Evolutionary conservation across 106 monocot species (phyloP).

Genomic region (Dendrobium nobile): DNA sequence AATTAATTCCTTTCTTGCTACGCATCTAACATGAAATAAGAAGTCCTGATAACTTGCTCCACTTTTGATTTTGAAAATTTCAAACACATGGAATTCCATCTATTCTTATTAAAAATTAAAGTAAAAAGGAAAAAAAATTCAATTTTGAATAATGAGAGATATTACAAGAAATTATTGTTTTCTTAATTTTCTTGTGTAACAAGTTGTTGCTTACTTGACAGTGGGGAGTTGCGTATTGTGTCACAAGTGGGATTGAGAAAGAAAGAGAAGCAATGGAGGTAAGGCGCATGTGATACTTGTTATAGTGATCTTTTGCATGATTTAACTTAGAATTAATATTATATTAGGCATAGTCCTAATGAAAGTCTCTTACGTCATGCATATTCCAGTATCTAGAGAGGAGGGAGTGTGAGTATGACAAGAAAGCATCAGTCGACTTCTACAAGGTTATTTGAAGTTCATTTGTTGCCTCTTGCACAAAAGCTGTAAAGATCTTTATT

Average conservation of each 20-base stretch:
- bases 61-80: too few relatives aligned
- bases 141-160: too few relatives aligned
- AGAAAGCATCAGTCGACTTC: constrained; percentile 54
- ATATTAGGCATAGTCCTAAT: neutral
- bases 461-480: too few relatives aligned
- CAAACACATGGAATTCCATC: too few relatives aligned
- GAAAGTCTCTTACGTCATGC: neutral
- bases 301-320: neutral
- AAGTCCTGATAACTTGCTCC: too few relatives aligned
- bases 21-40: too few relatives aligned
- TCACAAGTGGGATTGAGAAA: constrained; percentile 47
- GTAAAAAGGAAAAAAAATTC: too few relatives aligned
- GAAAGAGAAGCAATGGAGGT: constrained; percentile 74
- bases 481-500: neutral
- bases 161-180: neutral
- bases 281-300: neutral
- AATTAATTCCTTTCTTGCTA: too few relatives aligned
- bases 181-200: neutral
- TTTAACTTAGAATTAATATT: neutral
- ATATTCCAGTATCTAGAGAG: constrained; percentile 69
- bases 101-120: too few relatives aligned
- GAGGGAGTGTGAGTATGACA: constrained; percentile 89
- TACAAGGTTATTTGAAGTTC: constrained; percentile 41
- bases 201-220: constrained; percentile 10
- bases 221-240: constrained; percentile 90